Conservation (phyloP, 371 early-diverging fungal genomes). For the Gilbertella persicaria region DNA sequence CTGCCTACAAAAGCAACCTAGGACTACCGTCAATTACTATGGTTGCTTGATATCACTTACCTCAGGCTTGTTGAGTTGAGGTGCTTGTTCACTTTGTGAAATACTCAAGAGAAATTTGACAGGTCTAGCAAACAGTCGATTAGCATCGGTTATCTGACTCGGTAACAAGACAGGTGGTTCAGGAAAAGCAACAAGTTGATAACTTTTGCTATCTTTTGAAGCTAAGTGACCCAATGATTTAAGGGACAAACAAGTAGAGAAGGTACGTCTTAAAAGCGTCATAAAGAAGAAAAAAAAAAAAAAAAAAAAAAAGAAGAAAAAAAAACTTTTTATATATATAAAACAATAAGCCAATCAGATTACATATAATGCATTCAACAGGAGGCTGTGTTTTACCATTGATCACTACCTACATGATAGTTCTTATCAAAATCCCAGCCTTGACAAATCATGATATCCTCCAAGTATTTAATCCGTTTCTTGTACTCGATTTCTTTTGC, state of each 20-base stretch:
- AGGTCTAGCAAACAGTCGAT: slow-evolving; percentile 39
- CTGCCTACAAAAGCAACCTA: slow-evolving; percentile 77
- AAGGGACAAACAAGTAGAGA: not conserved
- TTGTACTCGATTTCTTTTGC: slow-evolving; percentile 71
- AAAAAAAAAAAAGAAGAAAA: no score
- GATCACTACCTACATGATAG: not conserved
- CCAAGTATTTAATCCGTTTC: slow-evolving; percentile 66
- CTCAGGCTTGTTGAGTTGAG: slow-evolving; percentile 33
- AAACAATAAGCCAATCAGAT: not conserved
- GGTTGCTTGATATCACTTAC: slow-evolving; percentile 11
- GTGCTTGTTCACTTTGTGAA: slow-evolving; percentile 31
- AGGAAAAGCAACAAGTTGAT: slow-evolving; percentile 31
- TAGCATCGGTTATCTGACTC: slow-evolving; percentile 24
- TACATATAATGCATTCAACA: not conserved
- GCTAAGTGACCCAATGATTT: slow-evolving; percentile 9
- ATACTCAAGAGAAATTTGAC: slow-evolving; percentile 46
- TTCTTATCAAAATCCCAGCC: not conserved
- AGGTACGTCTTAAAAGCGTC: not conserved
- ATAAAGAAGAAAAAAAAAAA: not conserved
- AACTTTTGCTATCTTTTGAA: slow-evolving; percentile 17
- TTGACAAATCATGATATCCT: slow-evolving; percentile 36
- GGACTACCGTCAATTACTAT: not conserved
- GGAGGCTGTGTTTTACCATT: not conserved
- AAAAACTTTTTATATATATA: no score
- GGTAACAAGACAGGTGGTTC: slow-evolving; percentile 19